Percentiles rank a stretch among this genome's conserved stretches.
Evolutionary conservation across 495 filamentous ascomycete species (phyloP).

Genomic region (Delitschia confertaspora): DNA sequence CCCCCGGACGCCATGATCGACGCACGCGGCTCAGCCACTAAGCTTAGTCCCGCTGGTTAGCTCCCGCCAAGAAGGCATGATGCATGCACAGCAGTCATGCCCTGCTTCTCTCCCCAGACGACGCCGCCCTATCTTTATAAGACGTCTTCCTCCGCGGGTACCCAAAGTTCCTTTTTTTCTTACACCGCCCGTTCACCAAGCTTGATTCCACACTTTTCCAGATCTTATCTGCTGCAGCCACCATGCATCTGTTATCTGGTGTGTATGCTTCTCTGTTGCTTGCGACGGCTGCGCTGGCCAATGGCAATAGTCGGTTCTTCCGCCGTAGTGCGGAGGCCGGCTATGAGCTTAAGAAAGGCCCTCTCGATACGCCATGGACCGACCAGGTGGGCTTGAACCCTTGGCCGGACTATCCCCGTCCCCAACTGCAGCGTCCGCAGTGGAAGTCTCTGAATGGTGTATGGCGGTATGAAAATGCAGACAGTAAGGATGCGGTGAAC

Average conservation of each 20-base stretch:
- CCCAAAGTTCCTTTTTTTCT: too few relatives aligned
- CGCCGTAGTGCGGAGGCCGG: conserved; percentile 15
- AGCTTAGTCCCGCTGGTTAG: conserved; percentile 16
- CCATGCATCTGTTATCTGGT: background rate
- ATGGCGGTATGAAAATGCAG: conserved; percentile 52
- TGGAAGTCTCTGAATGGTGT: conserved; percentile 60
- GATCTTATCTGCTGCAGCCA: background rate
- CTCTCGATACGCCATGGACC: conserved; percentile 56
- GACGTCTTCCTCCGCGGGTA: background rate
- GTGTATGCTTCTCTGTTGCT: background rate
- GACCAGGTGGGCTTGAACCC: conserved; percentile 51
- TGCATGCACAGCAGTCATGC: too few relatives aligned
- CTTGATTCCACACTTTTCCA: too few relatives aligned
- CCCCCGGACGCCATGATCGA: conserved; percentile 17
- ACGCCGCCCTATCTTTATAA: background rate
- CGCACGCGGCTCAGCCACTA: conserved; percentile 18
- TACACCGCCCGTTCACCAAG: too few relatives aligned
- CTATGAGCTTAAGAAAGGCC: conserved; percentile 32
- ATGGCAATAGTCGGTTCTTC: background rate
- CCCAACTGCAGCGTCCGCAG: conserved; percentile 46
- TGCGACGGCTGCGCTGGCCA: background rate
- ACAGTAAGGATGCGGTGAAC: conserved; percentile 34
- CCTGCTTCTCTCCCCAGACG: too few relatives aligned
- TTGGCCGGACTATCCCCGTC: conserved; percentile 61
- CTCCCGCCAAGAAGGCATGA: conserved; percentile 2